Base-by-base conservation (phyloP, 805 yeast genomes). In the Metschnikowia kofuensis region DNA sequence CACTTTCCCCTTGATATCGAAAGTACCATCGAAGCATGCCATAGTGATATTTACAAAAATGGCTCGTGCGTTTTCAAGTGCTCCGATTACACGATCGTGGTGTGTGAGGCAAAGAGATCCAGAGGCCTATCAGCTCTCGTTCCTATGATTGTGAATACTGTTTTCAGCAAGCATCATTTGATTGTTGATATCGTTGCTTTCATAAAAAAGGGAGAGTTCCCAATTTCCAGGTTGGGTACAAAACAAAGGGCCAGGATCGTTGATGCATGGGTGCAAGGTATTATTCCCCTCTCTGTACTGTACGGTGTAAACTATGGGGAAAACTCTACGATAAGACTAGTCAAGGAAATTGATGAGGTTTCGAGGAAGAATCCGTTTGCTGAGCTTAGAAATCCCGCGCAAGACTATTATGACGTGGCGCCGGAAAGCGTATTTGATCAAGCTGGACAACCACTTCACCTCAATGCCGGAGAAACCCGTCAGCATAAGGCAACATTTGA, bases 1-100 rank as follows among this genome's bases (percentile, higher is more conserved):
- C 96, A 89, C 64, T 92, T 94, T 73, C 95, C 95, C 1, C 69
- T 75, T 26, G 99, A 94, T 65, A 78, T 94, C 47, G 99, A 73
- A 47, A 69, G 69, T 53, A 74, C 77, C 13, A 71, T 74, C 30
- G 77, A 73, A 49, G 66, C 74, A 8, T 72, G 77, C 45, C 78
- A 74, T 49, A 83, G 67, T 51, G 74, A 50, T 76, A 94, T 48
- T 74, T 91, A 42, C 83, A 82, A 62, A 61, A 72, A 42, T 67
- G 78, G 78, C 0, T 68, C 84, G 30, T 84, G 90, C 58, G 77
- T 90, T 1, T 85, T 89, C 66, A 90, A 87, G 62, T 84, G 91
- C 36, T 91, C 90, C 8, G 92, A 89, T 14, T 81, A 86, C 59
- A 79, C 87, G 2, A 79, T 90, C 9, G 82, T 87, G 13, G 82